phyloP scores from a whole-genome alignment of 768 basidiomycete genomes.

The Amanita thiersii region DNA sequence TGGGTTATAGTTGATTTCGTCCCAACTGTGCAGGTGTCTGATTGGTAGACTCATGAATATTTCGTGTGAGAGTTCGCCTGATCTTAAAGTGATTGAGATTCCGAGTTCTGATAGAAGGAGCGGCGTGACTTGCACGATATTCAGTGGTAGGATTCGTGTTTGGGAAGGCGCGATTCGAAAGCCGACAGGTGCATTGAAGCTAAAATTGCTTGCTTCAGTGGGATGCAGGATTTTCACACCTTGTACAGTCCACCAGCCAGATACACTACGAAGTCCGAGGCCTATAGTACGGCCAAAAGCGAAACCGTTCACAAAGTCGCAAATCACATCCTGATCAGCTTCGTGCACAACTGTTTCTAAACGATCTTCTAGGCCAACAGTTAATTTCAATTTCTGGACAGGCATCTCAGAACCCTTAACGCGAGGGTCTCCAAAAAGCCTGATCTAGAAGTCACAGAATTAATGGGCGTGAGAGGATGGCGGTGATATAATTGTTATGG shows the following conservation, averaged over 20 bases:
- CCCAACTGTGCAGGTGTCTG: conserved; percentile 37
- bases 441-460: conserved; percentile 39
- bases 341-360: conserved; percentile 28
- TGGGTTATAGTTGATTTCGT: conserved; percentile 20
- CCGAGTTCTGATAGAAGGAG: conserved; percentile 24
- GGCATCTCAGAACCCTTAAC: conserved; percentile 35
- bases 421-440: conserved; percentile 74
- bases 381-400: conserved; percentile 45
- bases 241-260: conserved; percentile 49
- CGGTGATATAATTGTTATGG: conserved; percentile 1
- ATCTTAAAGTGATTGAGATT: conserved; percentile 31
- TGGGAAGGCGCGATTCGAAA: conserved; percentile 53
- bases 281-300: conserved; percentile 69
- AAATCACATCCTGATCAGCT: conserved; percentile 44
- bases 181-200: not conserved
- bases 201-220: not conserved
- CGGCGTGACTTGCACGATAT: conserved; percentile 30
- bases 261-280: conserved; percentile 46
- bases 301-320: conserved; percentile 68
- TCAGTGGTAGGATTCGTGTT: conserved; percentile 50
- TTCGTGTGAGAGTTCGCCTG: conserved; percentile 14
- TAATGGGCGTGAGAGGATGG: conserved; percentile 4
- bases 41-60: conserved; percentile 30
- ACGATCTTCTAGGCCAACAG: conserved; percentile 31
- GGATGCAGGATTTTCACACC: conserved; percentile 10